phyloP scores from a whole-genome alignment of 768 basidiomycete genomes.

The Dacryopinax spathularia region DNA sequence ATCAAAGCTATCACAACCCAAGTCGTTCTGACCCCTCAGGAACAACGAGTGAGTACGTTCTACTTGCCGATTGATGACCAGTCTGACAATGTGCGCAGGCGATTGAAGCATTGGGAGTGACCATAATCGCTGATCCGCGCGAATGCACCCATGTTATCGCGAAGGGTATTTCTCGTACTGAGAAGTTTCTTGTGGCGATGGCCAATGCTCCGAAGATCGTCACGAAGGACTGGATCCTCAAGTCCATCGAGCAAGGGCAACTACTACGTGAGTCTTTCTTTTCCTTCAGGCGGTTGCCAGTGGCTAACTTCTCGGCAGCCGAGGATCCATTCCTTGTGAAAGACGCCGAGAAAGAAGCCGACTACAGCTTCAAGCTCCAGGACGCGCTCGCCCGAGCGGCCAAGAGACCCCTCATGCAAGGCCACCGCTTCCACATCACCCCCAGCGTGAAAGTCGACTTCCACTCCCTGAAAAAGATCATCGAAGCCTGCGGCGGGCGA shows the following conservation, averaged over 20 bases:
- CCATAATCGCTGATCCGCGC: slow-evolving; percentile 40
- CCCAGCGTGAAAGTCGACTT: slow-evolving; percentile 43
- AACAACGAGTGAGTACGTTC: slow-evolving; percentile 39
- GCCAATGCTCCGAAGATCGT: slow-evolving; percentile 48
- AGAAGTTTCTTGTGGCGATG: slow-evolving; percentile 75
- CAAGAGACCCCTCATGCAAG: slow-evolving; percentile 41
- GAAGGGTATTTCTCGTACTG: slow-evolving; percentile 57
- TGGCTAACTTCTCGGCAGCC: slow-evolving; percentile 29
- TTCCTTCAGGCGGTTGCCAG: neutral
- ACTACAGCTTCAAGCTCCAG: slow-evolving; percentile 48
- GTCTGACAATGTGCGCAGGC: slow-evolving; percentile 28
- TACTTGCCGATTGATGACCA: neutral
- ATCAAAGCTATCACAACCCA: slow-evolving; percentile 57
- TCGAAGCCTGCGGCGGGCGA: slow-evolving; percentile 56
- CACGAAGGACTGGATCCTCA: slow-evolving; percentile 51
- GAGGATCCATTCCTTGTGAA: slow-evolving; percentile 44
- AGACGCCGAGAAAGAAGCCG: slow-evolving; percentile 50
- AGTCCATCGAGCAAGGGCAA: slow-evolving; percentile 39
- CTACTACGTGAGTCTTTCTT: slow-evolving; percentile 44
- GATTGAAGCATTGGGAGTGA: slow-evolving; percentile 51
- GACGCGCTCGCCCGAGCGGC: slow-evolving; percentile 49
- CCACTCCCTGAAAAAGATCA: slow-evolving; percentile 47
- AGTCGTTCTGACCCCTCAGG: slow-evolving; percentile 40
- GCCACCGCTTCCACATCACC: slow-evolving; percentile 63
- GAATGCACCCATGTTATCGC: slow-evolving; percentile 74